Evolutionary conservation across 495 filamentous ascomycete genomes (phyloP).

Genomic region (Talaromyces trachyspermus): DNA sequence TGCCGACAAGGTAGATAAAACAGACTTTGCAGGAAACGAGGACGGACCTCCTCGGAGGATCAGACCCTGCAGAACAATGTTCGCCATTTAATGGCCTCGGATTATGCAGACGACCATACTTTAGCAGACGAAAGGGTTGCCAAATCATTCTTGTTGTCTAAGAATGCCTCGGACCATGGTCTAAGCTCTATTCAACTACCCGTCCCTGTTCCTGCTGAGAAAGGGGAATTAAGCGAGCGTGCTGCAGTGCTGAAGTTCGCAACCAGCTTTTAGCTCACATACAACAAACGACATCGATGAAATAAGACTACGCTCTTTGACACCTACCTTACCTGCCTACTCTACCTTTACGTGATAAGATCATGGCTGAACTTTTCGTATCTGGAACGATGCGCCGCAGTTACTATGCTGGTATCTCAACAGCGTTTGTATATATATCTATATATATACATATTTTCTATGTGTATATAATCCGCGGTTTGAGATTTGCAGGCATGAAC

Average conservation of each 20-base stretch:
- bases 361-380: not conserved
- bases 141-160: constrained; percentile 29
- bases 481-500: constrained; percentile 4
- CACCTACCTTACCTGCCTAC: too few relatives aligned
- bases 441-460: too few relatives aligned
- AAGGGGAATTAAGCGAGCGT: constrained; percentile 41
- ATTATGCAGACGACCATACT: constrained; percentile 23
- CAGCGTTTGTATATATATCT: constrained; percentile 6
- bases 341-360: not conserved
- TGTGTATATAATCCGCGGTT: constrained; percentile 1
- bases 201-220: constrained; percentile 23
- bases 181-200: constrained; percentile 17
- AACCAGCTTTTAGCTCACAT: too few relatives aligned
- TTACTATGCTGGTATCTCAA: too few relatives aligned
- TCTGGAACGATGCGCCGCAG: too few relatives aligned
- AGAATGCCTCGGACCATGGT: constrained; percentile 10
- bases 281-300: constrained; percentile 4
- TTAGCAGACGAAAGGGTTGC: constrained; percentile 34
- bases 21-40: constrained; percentile 53
- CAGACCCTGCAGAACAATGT: constrained; percentile 64
- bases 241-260: constrained; percentile 20
- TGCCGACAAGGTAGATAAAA: constrained; percentile 15
- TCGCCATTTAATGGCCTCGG: constrained; percentile 44
- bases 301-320: too few relatives aligned
- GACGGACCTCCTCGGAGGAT: constrained; percentile 62